Evolutionary conservation across 2,329 filamentous ascomycete species (phyloP).

Genomic region (Pestalotiopsis sp.): DNA sequence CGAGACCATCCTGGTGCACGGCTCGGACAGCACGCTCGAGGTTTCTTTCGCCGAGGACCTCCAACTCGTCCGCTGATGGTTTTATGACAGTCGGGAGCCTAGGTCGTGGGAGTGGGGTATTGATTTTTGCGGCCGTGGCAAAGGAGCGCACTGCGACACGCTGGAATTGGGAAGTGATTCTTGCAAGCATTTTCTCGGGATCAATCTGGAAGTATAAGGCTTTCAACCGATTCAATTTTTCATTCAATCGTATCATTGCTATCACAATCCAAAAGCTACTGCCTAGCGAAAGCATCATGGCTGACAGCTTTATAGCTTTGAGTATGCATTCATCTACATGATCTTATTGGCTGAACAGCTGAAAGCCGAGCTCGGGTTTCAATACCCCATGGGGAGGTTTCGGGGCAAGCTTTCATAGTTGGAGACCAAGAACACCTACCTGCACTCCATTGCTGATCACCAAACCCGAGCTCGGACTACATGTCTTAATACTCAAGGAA

Average conservation of each 20-base stretch:
- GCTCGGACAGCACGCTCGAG: slow-evolving; percentile 57
- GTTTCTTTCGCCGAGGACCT: slow-evolving; percentile 47
- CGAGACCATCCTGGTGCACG: slow-evolving; percentile 56
- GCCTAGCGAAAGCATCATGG: neutral
- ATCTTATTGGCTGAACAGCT: neutral
- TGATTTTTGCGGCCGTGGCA: neutral
- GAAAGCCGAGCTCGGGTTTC: neutral
- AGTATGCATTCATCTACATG: neutral
- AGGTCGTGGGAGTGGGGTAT: neutral
- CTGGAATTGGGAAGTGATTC: neutral
- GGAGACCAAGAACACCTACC: neutral
- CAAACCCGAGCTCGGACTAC: neutral
- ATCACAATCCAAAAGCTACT: no score
- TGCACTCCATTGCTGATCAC: neutral
- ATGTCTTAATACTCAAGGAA: neutral
- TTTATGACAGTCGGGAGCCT: neutral
- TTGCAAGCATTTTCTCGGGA: neutral
- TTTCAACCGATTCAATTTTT: no score
- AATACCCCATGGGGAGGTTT: neutral
- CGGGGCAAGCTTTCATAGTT: neutral
- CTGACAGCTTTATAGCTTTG: neutral
- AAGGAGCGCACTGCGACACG: neutral
- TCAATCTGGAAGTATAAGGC: neutral
- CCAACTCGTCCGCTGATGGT: neutral
- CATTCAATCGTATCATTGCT: no score